phyloP scores from a whole-genome alignment of 2,329 filamentous ascomycete genomes.

The Aspergillus texensis region DNA sequence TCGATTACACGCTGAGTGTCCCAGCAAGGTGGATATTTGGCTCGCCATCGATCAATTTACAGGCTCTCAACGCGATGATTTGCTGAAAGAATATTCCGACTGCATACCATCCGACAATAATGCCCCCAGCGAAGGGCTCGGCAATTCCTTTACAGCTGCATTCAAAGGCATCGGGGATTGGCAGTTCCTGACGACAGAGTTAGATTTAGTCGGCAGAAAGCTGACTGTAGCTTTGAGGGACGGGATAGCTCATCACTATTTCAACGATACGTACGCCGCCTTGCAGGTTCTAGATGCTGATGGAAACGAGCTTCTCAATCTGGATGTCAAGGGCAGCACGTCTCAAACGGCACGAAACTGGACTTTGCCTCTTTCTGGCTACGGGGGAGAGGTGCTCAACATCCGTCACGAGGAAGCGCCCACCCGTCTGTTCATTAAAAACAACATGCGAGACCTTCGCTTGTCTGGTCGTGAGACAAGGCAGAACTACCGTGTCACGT shows the following conservation, averaged over 20 bases:
- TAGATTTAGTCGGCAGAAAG: neutral
- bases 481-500: neutral
- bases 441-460: neutral
- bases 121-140: neutral
- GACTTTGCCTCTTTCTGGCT: neutral
- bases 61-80: neutral
- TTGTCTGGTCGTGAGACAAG: neutral
- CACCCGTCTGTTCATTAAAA: neutral
- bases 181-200: neutral
- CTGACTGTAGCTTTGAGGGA: neutral
- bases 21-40: neutral
- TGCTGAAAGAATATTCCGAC: neutral
- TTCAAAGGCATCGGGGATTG: neutral
- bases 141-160: neutral
- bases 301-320: neutral
- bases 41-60: neutral
- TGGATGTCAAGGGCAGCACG: neutral
- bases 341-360: neutral
- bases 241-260: neutral
- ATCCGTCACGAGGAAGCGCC: neutral
- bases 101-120: neutral
- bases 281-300: neutral
- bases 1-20: neutral
- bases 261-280: neutral
- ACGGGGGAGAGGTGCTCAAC: neutral